Base-by-base conservation (phyloP, 2,329 filamentous ascomycete genomes). In the Pseudocercospora pini-densiflorae region DNA sequence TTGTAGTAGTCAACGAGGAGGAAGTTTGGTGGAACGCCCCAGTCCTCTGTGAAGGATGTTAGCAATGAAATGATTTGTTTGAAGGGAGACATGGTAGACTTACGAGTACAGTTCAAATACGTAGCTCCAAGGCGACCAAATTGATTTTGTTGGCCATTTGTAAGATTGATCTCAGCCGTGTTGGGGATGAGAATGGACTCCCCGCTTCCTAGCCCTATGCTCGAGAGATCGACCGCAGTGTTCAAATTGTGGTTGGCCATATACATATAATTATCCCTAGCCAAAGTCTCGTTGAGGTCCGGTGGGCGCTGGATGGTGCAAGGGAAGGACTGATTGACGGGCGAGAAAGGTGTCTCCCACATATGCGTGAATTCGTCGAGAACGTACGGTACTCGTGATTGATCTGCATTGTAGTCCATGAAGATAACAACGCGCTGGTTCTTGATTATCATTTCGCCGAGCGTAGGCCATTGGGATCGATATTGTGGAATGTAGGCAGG, bases 221-320 rank as follows among this genome's bases (percentile, higher is more conserved):
- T 68, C 10, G 69, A 70, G 40, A 96, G 79, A 61, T 86, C 86
- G 68, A 97, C 86, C 71, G 93, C 85, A 66, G 90, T 85, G 77
- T 97, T 97, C 65, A 97, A 85, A 77, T 97, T 97, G 82, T 97
- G 94, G 79, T 97, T 97, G 74, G 91, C 87, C 75, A 97, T 85
- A 77, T 94, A 96, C 79, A 97, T 84, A 51, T 89, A 85, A 31
- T 89, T 83, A 65, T 83, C 81, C 0, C 76, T 76, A 16, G 78
- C 77, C 2, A 87, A 85, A 7, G 87, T 83, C 1, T 84, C 79
- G 0, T 77, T 74, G 64, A 96, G 81, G 51, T 86, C 81, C 0
- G 92, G 92, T 0, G 94, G 93, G 0, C 94, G 89, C 76, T 97
- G 88, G 43, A 89, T 84, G 0, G 82, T 89, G 81, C 94, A 97